Evolutionary conservation across 441 rosid genomes (phyloP).

Genomic region (Gossypium laxum): DNA sequence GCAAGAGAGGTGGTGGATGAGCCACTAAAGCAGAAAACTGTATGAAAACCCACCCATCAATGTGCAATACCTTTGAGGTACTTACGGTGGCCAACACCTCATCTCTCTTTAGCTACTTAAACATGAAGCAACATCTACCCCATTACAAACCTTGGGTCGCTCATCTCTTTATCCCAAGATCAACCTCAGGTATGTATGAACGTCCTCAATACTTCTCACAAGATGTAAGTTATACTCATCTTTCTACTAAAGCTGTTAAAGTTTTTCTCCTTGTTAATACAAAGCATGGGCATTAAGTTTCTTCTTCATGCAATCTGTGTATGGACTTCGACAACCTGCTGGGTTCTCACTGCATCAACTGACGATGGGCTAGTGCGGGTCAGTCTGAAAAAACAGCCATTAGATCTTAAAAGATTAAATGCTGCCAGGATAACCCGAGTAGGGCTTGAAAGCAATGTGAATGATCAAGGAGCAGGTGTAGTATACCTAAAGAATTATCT

Average conservation of each 20-base stretch:
- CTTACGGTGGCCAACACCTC: not conserved
- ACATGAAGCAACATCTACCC: not conserved
- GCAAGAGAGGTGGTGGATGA: not conserved
- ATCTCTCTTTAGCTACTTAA: not conserved
- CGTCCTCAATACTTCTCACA: not conserved
- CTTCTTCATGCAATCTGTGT: slow-evolving; percentile 24
- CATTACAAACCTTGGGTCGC: not conserved
- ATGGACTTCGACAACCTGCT: slow-evolving; percentile 26
- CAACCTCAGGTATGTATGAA: not conserved
- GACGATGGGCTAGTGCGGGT: slow-evolving; percentile 36
- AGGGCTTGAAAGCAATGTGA: not conserved
- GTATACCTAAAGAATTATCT: slow-evolving; percentile 61
- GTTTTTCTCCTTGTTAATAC: not conserved
- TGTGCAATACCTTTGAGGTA: not conserved
- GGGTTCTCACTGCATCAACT: slow-evolving; percentile 17
- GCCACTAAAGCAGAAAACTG: not conserved
- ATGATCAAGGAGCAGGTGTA: slow-evolving; percentile 23
- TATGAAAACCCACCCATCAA: not conserved
- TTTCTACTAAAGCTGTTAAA: not conserved
- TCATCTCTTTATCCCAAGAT: not conserved
- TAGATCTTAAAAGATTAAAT: slow-evolving; percentile 27
- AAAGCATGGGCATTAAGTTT: slow-evolving; percentile 23
- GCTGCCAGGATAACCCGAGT: slow-evolving; percentile 29
- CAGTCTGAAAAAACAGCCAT: slow-evolving; percentile 32
- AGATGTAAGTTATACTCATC: not conserved